phyloP scores from a whole-genome alignment of 768 basidiomycete species.

The Lyophyllum semitale region DNA sequence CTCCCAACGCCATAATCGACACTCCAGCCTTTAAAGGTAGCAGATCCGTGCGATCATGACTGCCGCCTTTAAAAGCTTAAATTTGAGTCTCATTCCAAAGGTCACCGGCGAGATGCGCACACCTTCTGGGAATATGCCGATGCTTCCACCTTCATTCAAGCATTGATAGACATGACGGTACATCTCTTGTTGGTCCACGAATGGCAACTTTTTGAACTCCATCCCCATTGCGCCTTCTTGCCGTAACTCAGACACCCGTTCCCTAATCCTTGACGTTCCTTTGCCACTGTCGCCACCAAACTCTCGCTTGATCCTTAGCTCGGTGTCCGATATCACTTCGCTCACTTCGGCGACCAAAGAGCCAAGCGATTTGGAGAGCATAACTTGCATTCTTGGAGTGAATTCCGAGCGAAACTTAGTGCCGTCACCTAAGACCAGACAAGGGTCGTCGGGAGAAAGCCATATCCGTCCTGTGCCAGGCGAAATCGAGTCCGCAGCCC shows the following conservation, averaged over 20 bases:
- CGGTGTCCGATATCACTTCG: constrained; percentile 87
- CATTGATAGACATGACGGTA: constrained; percentile 91
- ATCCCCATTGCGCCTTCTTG: constrained; percentile 61
- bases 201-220: constrained; percentile 81
- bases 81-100: background rate
- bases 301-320: constrained; percentile 82
- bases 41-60: constrained; percentile 95
- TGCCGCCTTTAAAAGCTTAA: constrained; percentile 67
- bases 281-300: constrained; percentile 83
- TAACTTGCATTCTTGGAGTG: constrained; percentile 77
- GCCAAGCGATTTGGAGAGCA: constrained; percentile 80
- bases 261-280: constrained; percentile 64
- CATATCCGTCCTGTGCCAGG: constrained; percentile 72
- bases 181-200: constrained; percentile 93
- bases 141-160: constrained; percentile 82
- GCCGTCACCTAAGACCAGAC: constrained; percentile 77
- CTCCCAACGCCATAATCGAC: constrained; percentile 96
- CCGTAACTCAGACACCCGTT: constrained; percentile 63
- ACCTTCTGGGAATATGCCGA: constrained; percentile 99
- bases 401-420: constrained; percentile 81
- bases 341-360: constrained; percentile 81
- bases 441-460: constrained; percentile 76
- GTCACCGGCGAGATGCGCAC: constrained; percentile 11
- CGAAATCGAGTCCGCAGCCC: constrained; percentile 85
- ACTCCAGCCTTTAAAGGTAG: constrained; percentile 97